A percentile compares a stretch with the other conserved stretches of the same genome.
Conservation (phyloP, 441 rosid species). For the Metrosideros polymorpha region DNA sequence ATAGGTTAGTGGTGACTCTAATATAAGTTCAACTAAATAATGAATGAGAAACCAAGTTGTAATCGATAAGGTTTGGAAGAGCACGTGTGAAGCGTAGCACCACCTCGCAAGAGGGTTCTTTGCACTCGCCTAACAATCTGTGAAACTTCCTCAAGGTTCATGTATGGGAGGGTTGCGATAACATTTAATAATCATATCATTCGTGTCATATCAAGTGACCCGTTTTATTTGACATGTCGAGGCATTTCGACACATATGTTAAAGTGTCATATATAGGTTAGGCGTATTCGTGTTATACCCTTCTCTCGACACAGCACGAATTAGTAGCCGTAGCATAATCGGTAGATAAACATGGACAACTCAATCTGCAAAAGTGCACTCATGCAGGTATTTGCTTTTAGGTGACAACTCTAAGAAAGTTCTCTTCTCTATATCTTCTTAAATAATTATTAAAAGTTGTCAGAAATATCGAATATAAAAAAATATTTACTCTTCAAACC, state of each 20-base stretch:
- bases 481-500: not conserved
- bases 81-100: not conserved
- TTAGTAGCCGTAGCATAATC: not conserved
- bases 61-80: not conserved
- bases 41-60: not conserved
- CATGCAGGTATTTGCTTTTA: not conserved
- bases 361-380: not conserved
- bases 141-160: not conserved
- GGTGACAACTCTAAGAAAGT: not conserved
- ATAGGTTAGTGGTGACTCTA: not conserved
- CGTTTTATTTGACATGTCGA: not conserved
- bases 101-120: not conserved
- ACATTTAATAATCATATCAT: not conserved
- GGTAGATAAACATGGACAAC: not conserved
- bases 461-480: not conserved
- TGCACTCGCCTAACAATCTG: not conserved
- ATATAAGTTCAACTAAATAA: not conserved
- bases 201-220: not conserved
- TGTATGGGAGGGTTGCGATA: not conserved
- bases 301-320: not conserved
- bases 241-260: not conserved
- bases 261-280: not conserved
- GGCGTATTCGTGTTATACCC: not conserved
- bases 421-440: not conserved
- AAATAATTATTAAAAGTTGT: not conserved